Evolutionary conservation across 345 rosid species (phyloP).

Genomic region (Geranium brycei): DNA sequence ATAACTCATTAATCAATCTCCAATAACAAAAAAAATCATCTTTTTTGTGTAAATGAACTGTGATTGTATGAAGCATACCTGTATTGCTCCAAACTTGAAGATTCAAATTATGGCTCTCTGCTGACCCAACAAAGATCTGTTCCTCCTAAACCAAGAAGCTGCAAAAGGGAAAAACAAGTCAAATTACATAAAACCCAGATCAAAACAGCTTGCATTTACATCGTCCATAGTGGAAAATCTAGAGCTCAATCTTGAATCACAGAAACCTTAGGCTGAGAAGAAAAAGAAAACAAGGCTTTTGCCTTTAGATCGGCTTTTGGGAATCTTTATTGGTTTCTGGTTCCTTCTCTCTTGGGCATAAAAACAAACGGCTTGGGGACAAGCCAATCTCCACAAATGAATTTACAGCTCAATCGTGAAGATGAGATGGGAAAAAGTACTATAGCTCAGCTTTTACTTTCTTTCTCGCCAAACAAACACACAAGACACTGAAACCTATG

Average conservation of each 20-base stretch:
- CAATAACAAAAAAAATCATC: background rate
- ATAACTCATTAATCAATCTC: background rate
- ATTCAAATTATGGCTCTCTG: background rate
- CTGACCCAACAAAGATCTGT: conserved; percentile 4
- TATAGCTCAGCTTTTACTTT: too few relatives aligned
- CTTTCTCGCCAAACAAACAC: background rate
- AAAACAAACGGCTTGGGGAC: background rate
- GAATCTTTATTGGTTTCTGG: conserved; percentile 3
- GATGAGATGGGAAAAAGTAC: too few relatives aligned
- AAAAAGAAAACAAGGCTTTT: background rate
- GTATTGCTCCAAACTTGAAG: background rate
- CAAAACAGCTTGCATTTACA: conserved; percentile 3
- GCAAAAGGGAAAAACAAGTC: background rate
- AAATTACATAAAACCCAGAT: background rate
- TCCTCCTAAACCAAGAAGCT: conserved; percentile 5
- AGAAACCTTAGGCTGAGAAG: background rate
- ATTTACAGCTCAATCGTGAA: too few relatives aligned
- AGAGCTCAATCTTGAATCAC: background rate
- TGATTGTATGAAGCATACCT: background rate
- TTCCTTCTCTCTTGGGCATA: background rate
- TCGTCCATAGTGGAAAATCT: background rate
- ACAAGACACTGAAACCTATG: background rate
- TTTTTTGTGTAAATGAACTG: background rate
- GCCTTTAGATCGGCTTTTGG: background rate
- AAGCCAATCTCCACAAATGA: background rate